Base-by-base conservation (phyloP, 2,329 filamentous ascomycete species). In the Nigrospora sphaerica region DNA sequence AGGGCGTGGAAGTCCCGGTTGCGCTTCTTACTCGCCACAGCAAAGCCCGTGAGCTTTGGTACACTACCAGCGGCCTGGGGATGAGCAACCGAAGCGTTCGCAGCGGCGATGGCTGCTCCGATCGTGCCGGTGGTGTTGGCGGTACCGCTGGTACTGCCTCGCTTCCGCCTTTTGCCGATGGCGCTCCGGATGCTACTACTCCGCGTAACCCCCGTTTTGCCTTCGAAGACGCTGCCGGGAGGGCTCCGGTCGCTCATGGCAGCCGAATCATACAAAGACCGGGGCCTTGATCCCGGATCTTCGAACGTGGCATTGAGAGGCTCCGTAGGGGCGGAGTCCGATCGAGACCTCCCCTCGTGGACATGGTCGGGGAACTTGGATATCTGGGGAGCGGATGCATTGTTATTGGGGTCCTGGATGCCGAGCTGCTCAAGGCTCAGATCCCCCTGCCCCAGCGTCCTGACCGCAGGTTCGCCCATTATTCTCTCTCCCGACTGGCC, bases 1-100 rank as follows among this genome's bases (percentile, higher is more conserved):
- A 95, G 71, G 49, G 79, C 80, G 64, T 98, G 93, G 58, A 97
- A 98, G 61, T 97, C 93, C 42, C 89, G 82, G 67, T 98, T 98
- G 47, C 95, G 82, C 70, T 93, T 96, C 65, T 95, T 95, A 63
- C 88, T 95, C 42, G 93, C 93, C 53, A 97, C 90, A 42, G 93
- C 92, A 63, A 98, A 98, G 0, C 93, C 93, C 5, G 92, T 95
- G 52, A 95, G 74, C 52, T 91, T 90, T 39, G 88, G 86, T 6
- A 80, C 77, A 54, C 77, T 78, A 14, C 75, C 61, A 48, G 70
- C 72, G 35, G 74, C 72, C 28, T 72, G 71, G 13, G 85, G 79
- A 54, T 85, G 80, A 14, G 80, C 80, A n/a, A 91, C 65, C 4
- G 85, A 83, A 33, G 78, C 73, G 49, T 84, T 84, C 48, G 81